These are phyloP conservation scores for Tolypocladium pustulatum DNA, from an alignment of 2,329 filamentous ascomycete genomes.

Conservation along the genomic window DNA sequence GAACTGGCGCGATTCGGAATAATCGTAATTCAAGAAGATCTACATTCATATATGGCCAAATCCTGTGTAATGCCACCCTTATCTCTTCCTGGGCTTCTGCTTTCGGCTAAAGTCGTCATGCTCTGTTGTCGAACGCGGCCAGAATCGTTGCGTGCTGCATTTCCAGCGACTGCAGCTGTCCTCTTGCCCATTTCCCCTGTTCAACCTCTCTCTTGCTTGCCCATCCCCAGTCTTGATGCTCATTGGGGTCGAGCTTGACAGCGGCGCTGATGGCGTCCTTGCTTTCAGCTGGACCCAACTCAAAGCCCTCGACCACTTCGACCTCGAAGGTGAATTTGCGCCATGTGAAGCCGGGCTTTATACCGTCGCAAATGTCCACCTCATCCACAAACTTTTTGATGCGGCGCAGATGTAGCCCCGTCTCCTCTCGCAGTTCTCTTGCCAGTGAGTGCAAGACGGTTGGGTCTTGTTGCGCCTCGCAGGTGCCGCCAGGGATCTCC, in stretches of 20 bases:
- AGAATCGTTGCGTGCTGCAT: neutral
- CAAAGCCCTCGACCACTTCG: slow-evolving; percentile 1
- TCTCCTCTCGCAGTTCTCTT: slow-evolving; percentile 4
- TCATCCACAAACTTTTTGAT: slow-evolving; percentile 1
- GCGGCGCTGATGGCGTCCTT: neutral
- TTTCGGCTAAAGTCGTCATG: neutral
- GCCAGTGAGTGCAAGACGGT: slow-evolving; percentile 1
- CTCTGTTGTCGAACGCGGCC: neutral
- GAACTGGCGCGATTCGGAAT: neutral
- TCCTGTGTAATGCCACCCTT: neutral
- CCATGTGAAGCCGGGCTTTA: slow-evolving; percentile 1
- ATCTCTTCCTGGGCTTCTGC: neutral
- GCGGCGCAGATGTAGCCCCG: slow-evolving; percentile 1
- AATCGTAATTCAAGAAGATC: neutral
- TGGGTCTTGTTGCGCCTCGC: slow-evolving; percentile 1
- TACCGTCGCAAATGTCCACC: slow-evolving; percentile 1
- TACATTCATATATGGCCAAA: neutral
- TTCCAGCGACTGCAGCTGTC: neutral
- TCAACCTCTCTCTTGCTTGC: slow-evolving; percentile 2
- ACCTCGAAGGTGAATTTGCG: slow-evolving; percentile 5
- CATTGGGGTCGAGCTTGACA: slow-evolving; percentile 3
- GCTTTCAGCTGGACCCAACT: neutral
- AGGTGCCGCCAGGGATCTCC: slow-evolving; percentile 3
- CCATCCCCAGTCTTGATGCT: slow-evolving; percentile 7
- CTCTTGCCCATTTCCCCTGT: neutral